A percentile compares a stretch with the other conserved stretches of the same genome.
Evolutionary conservation across 768 basidiomycete genomes (phyloP).

Genomic region (Termitomyces sp.): DNA sequence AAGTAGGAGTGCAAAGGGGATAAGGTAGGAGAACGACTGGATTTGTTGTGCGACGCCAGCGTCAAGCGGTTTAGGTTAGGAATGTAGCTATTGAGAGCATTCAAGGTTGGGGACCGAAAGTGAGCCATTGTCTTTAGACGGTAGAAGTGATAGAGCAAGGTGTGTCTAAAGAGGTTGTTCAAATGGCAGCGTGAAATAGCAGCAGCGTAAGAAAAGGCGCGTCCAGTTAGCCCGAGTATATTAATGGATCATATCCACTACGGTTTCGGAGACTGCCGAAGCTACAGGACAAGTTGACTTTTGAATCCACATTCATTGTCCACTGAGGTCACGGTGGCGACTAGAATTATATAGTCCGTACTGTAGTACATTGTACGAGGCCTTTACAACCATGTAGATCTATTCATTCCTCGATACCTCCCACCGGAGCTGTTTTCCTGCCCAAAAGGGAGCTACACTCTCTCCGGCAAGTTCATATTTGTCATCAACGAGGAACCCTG

Average conservation of each 20-base stretch:
- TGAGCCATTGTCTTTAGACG: slow-evolving; percentile 8
- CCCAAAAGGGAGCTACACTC: slow-evolving; percentile 80
- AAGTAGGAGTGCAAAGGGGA: slow-evolving; percentile 17
- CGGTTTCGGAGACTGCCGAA: background rate
- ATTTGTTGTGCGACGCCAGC: slow-evolving; percentile 24
- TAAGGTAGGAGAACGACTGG: slow-evolving; percentile 18
- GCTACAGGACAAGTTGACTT: too few species aligned
- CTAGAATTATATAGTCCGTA: background rate
- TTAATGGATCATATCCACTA: too few species aligned
- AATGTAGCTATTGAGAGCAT: slow-evolving; percentile 10
- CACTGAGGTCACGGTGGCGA: background rate
- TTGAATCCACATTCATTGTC: background rate
- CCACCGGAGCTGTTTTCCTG: slow-evolving; percentile 79
- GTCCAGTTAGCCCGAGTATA: background rate
- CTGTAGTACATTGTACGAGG: background rate
- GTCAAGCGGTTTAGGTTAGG: slow-evolving; percentile 15
- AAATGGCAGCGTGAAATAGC: background rate
- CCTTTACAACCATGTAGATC: background rate
- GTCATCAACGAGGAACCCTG: slow-evolving; percentile 36
- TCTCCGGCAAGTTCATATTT: slow-evolving; percentile 44
- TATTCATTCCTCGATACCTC: slow-evolving; percentile 31
- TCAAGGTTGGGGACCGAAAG: slow-evolving; percentile 7
- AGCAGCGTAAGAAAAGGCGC: background rate
- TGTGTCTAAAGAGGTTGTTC: background rate
- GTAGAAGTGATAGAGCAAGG: background rate